Conservation (phyloP, 495 filamentous ascomycete genomes). For the Penicillium goetzii region DNA sequence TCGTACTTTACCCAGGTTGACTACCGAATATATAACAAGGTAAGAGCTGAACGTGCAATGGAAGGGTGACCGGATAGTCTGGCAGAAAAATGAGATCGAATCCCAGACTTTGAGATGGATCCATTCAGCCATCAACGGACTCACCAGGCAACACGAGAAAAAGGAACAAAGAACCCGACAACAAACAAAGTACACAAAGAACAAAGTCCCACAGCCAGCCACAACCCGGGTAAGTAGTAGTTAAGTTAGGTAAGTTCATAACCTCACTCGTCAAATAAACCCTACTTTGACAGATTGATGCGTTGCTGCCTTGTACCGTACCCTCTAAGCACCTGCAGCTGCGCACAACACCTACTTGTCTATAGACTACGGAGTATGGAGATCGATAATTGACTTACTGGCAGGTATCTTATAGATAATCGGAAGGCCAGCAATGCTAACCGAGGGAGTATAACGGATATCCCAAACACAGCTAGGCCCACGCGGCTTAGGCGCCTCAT, state of each 20-base stretch:
- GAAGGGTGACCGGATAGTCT: background rate
- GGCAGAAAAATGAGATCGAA: background rate
- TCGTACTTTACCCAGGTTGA: background rate
- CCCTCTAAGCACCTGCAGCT: too few species aligned
- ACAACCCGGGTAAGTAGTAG: background rate
- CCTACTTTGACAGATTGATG: too few species aligned
- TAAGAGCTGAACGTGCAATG: slow-evolving; percentile 2
- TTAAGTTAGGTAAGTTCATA: background rate
- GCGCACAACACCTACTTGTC: too few species aligned
- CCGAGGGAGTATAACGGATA: too few species aligned
- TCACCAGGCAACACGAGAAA: background rate
- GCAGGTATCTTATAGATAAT: too few species aligned
- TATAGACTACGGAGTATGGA: too few species aligned
- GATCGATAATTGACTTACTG: too few species aligned
- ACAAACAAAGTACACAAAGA: background rate
- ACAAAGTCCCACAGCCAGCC: background rate
- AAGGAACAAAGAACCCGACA: background rate
- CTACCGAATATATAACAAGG: background rate
- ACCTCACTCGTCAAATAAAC: too few species aligned
- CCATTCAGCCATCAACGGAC: background rate
- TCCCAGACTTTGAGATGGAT: background rate
- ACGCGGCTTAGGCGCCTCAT: too few species aligned
- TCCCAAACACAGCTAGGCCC: too few species aligned
- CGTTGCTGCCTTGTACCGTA: too few species aligned
- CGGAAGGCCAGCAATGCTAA: too few species aligned